Percentiles rank a stretch among this genome's conserved stretches.
These are phyloP conservation scores for Carex myosuroides DNA, from an alignment of 176 grass and related monocot genomes.

Conservation along the genomic window DNA sequence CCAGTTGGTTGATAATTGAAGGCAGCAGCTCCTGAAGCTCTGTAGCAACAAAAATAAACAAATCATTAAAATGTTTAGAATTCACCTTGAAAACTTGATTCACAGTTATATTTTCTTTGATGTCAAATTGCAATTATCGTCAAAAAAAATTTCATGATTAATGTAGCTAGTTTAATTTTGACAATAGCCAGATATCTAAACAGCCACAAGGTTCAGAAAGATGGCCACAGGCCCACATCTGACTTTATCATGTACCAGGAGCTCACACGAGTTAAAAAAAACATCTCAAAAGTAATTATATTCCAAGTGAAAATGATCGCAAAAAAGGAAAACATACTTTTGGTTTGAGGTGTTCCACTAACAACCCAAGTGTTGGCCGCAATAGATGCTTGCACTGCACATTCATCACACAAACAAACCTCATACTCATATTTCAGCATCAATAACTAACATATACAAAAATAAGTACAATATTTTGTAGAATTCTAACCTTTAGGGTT, in stretches of 20 bases:
- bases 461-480: neutral
- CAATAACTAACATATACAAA: neutral
- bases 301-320: neutral
- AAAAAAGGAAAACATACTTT: conserved; percentile 43
- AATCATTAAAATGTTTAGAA: neutral
- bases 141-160: neutral
- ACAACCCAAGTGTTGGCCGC: conserved; percentile 98
- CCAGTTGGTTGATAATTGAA: conserved; percentile 88
- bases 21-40: conserved; percentile 97
- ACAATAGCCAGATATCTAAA: neutral
- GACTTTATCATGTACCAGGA: neutral
- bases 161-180: neutral
- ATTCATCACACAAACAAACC: conserved; percentile 1
- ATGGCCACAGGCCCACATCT: neutral
- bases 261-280: neutral
- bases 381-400: conserved; percentile 95
- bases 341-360: conserved; percentile 87
- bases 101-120: neutral
- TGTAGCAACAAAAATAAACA: conserved; percentile 34
- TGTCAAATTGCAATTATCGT: neutral
- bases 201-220: neutral
- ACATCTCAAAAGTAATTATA: neutral
- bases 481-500: conserved; percentile 66
- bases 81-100: neutral
- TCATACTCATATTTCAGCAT: neutral